These are phyloP conservation scores for Persicaria tinctoria DNA, from an alignment of 148 eudicot species.

Conservation along the genomic window DNA sequence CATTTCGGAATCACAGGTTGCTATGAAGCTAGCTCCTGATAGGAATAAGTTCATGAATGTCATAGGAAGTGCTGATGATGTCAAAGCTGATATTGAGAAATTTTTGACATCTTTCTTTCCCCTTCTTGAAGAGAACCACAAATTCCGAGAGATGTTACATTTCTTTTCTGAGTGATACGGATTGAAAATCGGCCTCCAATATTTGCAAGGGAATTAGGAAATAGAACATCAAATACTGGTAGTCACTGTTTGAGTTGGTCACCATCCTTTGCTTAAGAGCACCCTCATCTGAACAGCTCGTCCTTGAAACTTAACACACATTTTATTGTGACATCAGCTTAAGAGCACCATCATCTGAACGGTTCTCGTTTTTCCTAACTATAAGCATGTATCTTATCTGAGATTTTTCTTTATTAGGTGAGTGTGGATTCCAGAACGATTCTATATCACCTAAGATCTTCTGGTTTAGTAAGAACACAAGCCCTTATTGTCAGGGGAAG, in stretches of 20 bases:
- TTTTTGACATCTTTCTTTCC: constrained; percentile 51
- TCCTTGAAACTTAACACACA: neutral
- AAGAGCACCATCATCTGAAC: too few relatives aligned
- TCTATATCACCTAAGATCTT: constrained; percentile 42
- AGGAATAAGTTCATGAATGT: constrained; percentile 68
- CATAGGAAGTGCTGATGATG: constrained; percentile 39
- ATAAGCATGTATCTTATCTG: neutral
- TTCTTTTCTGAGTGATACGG: neutral
- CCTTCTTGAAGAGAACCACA: constrained; percentile 60
- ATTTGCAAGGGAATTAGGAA: too few relatives aligned
- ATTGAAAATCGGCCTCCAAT: neutral
- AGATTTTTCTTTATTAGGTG: constrained; percentile 30
- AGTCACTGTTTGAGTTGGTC: neutral
- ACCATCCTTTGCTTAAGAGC: neutral
- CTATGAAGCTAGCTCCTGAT: constrained; percentile 75
- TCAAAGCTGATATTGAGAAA: constrained; percentile 46
- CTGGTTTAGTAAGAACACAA: constrained; percentile 51
- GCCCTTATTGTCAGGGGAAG: constrained; percentile 78
- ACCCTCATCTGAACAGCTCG: neutral
- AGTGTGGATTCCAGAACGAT: constrained; percentile 51
- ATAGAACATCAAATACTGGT: neutral
- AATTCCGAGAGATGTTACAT: constrained; percentile 30
- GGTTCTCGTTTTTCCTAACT: neutral
- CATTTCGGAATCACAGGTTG: constrained; percentile 42
- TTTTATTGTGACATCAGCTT: neutral